Base-by-base conservation (phyloP, 257 asterid species). In the Nicotiana benthamiana region DNA sequence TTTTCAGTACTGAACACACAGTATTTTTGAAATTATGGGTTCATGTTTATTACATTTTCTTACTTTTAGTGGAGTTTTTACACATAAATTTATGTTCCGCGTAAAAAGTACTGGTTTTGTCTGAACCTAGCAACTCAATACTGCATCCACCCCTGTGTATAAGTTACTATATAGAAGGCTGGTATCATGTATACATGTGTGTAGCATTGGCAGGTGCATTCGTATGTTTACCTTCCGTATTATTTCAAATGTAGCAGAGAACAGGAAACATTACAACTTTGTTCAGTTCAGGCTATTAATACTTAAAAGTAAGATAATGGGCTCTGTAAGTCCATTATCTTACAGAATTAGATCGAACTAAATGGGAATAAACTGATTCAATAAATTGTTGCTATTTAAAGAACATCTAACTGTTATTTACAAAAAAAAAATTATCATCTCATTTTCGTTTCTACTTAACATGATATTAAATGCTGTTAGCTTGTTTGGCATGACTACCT, bases 401-500 rank as follows among this genome's bases (percentile, higher is more conserved):
- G 79, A 46, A 74, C 79, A 46, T 20, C 79, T 48, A 48, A 74
- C 78, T 72, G 8, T 43, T 46, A 24, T 36, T 36, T 74, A 74
- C 57, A 74, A 48, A 65, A n/a, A 48, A 26, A 48, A 6, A 48
- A 10, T 15, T 74, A 26, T 74, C 57, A 74, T 24, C 43, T 48
- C 79, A 74, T 48, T 13, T 51, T 11, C 56, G 18, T 15, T 51
- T 51, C 56, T 51, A 51, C 56, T 51, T 74, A 24, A 74, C 75
- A 67, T 11, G 18, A 48, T 48, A 48, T 1, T 48, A 62, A 74
- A 74, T 74, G 26, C 24, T 72, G 78, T 74, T 74, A 74, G 79
- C 34, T 8, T 8, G 17, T 74, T 46, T 48, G 75, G 40, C 74
- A 46, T 26, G 82, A 79, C 40, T 81, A 80, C 82, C 77, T 77